Evolutionary conservation across 257 asterid genomes (phyloP), one percentile per base, ranked within the genome.

Genomic region (Solanum dulcamara): DNA sequence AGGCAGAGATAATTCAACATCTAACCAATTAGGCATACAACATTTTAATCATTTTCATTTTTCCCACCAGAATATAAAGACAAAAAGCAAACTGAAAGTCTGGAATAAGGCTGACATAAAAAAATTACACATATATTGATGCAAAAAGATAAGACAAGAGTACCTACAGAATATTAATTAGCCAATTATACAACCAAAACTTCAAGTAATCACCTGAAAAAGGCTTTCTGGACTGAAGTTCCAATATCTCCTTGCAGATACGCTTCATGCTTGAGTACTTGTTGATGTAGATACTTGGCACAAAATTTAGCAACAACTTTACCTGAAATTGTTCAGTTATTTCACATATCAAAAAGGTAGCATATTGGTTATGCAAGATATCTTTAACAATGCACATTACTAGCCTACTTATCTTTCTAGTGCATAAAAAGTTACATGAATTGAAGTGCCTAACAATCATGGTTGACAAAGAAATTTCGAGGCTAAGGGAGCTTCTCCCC

Each of bases 221-320:
- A 96, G 13, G 98, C 90, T 88, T 89, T 96, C 83, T 90, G 94
- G 83, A 94, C 93, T 32, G 99, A 90, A 71, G 97, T 92, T 90
- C 98, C 98, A 82, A 95, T 85, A 89, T 95, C 99, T 71, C 98
- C 98, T 66, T 93, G 88, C 22, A 77, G 85, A 89, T 96, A 96
- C 60, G 98, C 92, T 90, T 96, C 99, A 83, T 95, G 93, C 91
- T 93, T 95, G 86, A 95, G 95, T 89, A 96, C 95, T 91, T 95
- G 98, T 81, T 92, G 98, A 88, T 96, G 99, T 88, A 96, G 99
- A 89, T 85, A 95, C 92, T 95, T 96, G 60, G 99, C 99, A 89
- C 99, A 96, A 89, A 96, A 96, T 89, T 96, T 96, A 86, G 99
- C 97, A 35, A 96, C 99, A 79, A 95, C 99, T 90, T 95, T 96